phyloP scores from a whole-genome alignment of 805 yeast genomes.

The Spathaspora gorwiae region DNA sequence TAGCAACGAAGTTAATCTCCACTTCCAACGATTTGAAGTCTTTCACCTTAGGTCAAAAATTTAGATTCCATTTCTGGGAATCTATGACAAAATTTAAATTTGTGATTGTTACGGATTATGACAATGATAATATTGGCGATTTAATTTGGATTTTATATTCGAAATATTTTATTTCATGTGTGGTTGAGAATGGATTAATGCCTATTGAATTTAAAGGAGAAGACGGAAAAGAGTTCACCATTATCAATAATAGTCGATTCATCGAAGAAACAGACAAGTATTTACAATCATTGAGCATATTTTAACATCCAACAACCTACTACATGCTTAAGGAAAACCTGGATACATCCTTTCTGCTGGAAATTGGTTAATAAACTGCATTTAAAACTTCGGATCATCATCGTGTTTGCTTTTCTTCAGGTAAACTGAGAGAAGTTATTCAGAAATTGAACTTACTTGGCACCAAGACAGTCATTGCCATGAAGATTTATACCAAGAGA shows the following conservation, averaged over 20 bases:
- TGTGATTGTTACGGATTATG: slow-evolving; percentile 65
- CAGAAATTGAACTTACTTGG: too few relatives aligned
- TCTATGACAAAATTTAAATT: slow-evolving; percentile 76
- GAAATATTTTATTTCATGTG: slow-evolving; percentile 52
- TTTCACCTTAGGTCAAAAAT: slow-evolving; percentile 62
- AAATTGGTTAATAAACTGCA: too few relatives aligned
- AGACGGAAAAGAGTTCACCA: slow-evolving; percentile 2
- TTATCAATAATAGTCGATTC: slow-evolving; percentile 47
- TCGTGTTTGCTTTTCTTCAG: too few relatives aligned
- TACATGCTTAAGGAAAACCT: too few relatives aligned
- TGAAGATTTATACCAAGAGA: too few relatives aligned
- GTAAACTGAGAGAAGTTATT: too few relatives aligned
- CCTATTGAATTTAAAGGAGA: slow-evolving; percentile 50
- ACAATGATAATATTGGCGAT: slow-evolving; percentile 49
- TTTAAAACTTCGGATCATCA: too few relatives aligned
- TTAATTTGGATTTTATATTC: slow-evolving; percentile 58
- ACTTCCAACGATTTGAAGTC: slow-evolving; percentile 39
- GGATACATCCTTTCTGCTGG: too few relatives aligned
- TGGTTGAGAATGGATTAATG: slow-evolving; percentile 51
- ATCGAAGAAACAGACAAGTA: slow-evolving; percentile 49
- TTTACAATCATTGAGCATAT: slow-evolving; percentile 25
- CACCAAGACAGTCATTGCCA: too few relatives aligned
- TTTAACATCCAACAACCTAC: neutral
- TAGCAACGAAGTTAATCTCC: slow-evolving; percentile 51
- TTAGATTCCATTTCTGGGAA: slow-evolving; percentile 75